phyloP scores from a whole-genome alignment of 2,329 filamentous ascomycete genomes.

The Fusarium veterinarium region DNA sequence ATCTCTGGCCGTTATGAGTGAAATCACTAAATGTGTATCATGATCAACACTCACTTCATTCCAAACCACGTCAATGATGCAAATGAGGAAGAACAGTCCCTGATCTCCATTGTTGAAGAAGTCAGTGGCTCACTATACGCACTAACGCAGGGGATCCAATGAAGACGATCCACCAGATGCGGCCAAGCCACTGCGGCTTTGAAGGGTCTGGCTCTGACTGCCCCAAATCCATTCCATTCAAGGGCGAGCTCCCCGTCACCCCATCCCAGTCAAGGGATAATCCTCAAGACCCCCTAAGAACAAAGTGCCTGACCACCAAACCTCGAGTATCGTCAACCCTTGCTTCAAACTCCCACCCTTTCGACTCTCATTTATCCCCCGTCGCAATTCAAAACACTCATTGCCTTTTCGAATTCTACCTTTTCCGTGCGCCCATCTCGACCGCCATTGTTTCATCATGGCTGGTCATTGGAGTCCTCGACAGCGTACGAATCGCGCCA shows the following conservation, averaged over 20 bases:
- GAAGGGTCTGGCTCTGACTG: slow-evolving; percentile 23
- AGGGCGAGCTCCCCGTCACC: slow-evolving; percentile 32
- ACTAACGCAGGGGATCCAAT: slow-evolving; percentile 24
- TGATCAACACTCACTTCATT: background rate
- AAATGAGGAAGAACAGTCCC: background rate
- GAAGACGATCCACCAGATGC: slow-evolving; percentile 19
- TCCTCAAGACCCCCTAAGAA: slow-evolving; percentile 30
- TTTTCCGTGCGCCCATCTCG: background rate
- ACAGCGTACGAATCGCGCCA: slow-evolving; percentile 44
- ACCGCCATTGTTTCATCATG: slow-evolving; percentile 35
- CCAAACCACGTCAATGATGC: slow-evolving; percentile 1
- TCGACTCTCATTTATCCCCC: slow-evolving; percentile 20
- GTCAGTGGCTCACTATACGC: slow-evolving; percentile 3
- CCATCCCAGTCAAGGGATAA: slow-evolving; percentile 33
- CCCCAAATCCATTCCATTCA: background rate
- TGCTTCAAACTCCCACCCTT: slow-evolving; percentile 20
- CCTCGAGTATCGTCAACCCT: slow-evolving; percentile 31
- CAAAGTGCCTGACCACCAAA: slow-evolving; percentile 6
- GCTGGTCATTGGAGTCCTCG: slow-evolving; percentile 43
- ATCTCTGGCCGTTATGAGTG: background rate
- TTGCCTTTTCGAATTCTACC: background rate
- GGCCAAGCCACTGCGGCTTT: slow-evolving; percentile 37
- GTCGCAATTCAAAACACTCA: background rate
- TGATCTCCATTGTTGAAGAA: slow-evolving; percentile 16
- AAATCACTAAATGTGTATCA: background rate